phyloP scores from a whole-genome alignment of 2,329 filamentous ascomycete genomes.

The Verticillium dahliae region DNA sequence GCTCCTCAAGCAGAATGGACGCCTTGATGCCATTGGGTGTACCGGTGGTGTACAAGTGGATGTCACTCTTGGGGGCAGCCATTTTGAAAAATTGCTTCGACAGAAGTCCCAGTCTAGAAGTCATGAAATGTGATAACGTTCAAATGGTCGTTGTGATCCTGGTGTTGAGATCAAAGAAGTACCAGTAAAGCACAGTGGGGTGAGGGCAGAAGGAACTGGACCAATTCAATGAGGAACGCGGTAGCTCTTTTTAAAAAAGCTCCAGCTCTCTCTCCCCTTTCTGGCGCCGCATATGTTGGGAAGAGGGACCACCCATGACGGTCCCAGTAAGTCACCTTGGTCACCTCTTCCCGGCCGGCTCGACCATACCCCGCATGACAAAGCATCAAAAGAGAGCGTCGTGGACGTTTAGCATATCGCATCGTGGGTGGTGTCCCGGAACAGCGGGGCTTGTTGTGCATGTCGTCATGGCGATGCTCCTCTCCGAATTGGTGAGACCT shows the following conservation, averaged over 20 bases:
- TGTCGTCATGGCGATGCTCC: not conserved
- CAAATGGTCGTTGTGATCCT: not conserved
- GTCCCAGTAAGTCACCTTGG: not conserved
- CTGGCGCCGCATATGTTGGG: not conserved
- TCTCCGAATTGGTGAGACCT: not conserved
- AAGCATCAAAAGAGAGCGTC: not conserved
- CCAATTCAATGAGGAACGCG: not conserved
- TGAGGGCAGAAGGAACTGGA: not conserved
- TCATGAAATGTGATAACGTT: not conserved
- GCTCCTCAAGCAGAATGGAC: slow-evolving; percentile 79
- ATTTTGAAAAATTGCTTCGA: slow-evolving; percentile 25
- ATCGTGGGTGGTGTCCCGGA: not conserved
- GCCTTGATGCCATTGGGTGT: slow-evolving; percentile 91
- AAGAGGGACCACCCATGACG: not conserved
- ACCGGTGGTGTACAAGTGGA: slow-evolving; percentile 73
- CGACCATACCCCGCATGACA: not conserved
- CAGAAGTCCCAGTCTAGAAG: not conserved
- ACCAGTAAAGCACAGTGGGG: not conserved
- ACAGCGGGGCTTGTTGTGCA: not conserved
- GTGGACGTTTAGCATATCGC: too few species aligned
- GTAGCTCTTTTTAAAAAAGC: not conserved
- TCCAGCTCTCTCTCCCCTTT: not conserved
- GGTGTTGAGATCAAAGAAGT: not conserved
- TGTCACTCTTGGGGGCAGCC: slow-evolving; percentile 46
- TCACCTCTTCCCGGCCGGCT: not conserved